These are phyloP conservation scores for Athelia psychrophila DNA, from an alignment of 1,284 basidiomycete species.

Conservation along the genomic window DNA sequence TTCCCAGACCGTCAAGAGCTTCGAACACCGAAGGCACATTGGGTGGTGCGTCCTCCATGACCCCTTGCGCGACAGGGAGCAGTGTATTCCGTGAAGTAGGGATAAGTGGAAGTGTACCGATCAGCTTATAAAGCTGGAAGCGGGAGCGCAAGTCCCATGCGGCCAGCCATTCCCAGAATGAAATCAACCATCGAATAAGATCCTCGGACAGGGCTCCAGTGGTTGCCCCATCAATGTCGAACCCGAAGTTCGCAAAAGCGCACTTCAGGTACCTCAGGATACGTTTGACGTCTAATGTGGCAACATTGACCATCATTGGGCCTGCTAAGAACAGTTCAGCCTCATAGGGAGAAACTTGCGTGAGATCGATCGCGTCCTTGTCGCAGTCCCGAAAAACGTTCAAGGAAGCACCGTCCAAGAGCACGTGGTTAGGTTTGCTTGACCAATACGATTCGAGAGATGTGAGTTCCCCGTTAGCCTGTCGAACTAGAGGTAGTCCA, in stretches of 20 bases:
- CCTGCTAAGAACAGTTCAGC: slow-evolving; percentile 19
- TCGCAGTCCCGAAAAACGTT: slow-evolving; percentile 29
- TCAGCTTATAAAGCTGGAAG: slow-evolving; percentile 17
- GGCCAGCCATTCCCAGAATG: slow-evolving; percentile 35
- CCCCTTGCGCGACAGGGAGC: slow-evolving; percentile 14
- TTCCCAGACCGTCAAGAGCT: slow-evolving; percentile 12
- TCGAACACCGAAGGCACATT: neutral
- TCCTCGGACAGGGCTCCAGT: slow-evolving; percentile 10
- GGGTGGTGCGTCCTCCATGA: slow-evolving; percentile 20
- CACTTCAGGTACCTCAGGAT: slow-evolving; percentile 27
- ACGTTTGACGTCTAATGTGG: slow-evolving; percentile 16
- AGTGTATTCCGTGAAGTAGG: slow-evolving; percentile 26
- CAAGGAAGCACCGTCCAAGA: slow-evolving; percentile 25
- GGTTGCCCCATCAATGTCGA: slow-evolving; percentile 16
- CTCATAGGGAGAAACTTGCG: slow-evolving; percentile 17
- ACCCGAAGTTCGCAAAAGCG: slow-evolving; percentile 15
- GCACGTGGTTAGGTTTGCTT: slow-evolving; percentile 1
- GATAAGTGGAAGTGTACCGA: slow-evolving; percentile 22
- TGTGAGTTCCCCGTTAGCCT: slow-evolving; percentile 17
- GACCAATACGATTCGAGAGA: slow-evolving; percentile 11
- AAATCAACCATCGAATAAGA: slow-evolving; percentile 24
- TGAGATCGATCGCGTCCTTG: slow-evolving; percentile 23
- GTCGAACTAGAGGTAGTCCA: slow-evolving; percentile 30
- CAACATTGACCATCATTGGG: slow-evolving; percentile 25
- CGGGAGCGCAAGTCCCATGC: slow-evolving; percentile 13